A percentile compares a stretch with the other conserved stretches of the same genome.
Conservation (phyloP, 345 rosid genomes). For the Zanthoxylum bungeanum region DNA sequence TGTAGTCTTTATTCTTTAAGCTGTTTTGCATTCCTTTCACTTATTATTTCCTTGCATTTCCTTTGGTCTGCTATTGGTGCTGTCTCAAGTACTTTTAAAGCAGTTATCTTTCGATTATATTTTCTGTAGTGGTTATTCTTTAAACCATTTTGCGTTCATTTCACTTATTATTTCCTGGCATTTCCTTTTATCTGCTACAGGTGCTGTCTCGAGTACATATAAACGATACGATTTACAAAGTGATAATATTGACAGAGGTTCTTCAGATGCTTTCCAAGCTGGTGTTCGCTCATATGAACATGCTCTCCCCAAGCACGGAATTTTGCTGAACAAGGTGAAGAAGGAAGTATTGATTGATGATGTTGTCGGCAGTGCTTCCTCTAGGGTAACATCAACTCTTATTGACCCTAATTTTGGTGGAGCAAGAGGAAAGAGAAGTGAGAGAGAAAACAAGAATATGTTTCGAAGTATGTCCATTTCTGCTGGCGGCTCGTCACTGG, state of each 20-base stretch:
- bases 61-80: conserved; percentile 49
- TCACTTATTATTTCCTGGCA: not conserved
- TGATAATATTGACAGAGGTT: conserved; percentile 29
- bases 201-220: conserved; percentile 62
- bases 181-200: conserved; percentile 36
- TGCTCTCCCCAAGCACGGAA: conserved; percentile 14
- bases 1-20: not conserved
- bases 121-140: not conserved
- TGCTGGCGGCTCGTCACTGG: conserved; percentile 24
- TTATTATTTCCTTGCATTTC: not conserved
- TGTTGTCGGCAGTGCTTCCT: conserved; percentile 67
- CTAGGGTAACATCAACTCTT: conserved; percentile 54
- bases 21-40: not conserved
- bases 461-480: conserved; percentile 27
- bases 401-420: conserved; percentile 42
- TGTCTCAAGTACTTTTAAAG: conserved; percentile 42
- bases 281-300: conserved; percentile 21
- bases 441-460: conserved; percentile 42
- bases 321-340: conserved; percentile 30
- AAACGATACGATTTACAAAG: conserved; percentile 33
- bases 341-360: conserved; percentile 71
- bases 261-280: conserved; percentile 23
- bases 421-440: conserved; percentile 50
- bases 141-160: not conserved
- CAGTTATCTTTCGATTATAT: not conserved